These are phyloP conservation scores for Solanum gandarillasii DNA, from an alignment of 257 asterid genomes.

Conservation along the genomic window DNA sequence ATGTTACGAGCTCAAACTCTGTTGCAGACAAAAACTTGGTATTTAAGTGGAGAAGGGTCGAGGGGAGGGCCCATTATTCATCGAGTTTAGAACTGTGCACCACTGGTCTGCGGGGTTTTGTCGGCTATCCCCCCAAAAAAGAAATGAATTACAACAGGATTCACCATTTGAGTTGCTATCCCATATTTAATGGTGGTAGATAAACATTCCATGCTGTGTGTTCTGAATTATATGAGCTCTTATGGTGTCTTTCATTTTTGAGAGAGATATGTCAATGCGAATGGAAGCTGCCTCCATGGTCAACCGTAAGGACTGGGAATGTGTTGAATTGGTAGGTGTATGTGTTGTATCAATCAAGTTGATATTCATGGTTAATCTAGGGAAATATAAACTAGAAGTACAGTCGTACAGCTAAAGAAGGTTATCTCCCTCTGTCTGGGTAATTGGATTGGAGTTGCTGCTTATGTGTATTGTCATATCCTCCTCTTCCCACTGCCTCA, in stretches of 20 bases:
- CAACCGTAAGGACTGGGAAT: background rate
- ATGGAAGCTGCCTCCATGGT: background rate
- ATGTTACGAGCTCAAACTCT: background rate
- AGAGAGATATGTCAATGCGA: background rate
- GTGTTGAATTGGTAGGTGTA: background rate
- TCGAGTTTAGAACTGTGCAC: background rate
- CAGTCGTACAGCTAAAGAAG: background rate
- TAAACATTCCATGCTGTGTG: background rate
- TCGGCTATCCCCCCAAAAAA: background rate
- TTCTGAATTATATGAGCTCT: background rate
- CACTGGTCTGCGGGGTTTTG: background rate
- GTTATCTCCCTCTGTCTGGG: background rate
- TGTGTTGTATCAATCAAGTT: background rate
- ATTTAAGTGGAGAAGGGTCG: background rate
- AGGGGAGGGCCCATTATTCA: background rate
- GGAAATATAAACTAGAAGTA: background rate
- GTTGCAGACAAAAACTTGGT: background rate
- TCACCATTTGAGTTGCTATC: background rate
- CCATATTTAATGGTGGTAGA: background rate
- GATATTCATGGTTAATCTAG: background rate
- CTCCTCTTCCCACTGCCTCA: background rate
- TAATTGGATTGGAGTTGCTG: background rate
- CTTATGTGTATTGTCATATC: background rate
- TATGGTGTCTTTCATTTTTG: background rate
- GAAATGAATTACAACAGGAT: background rate